Evolutionary conservation across 345 rosid genomes (phyloP).

Genomic region (Anacardium occidentale): DNA sequence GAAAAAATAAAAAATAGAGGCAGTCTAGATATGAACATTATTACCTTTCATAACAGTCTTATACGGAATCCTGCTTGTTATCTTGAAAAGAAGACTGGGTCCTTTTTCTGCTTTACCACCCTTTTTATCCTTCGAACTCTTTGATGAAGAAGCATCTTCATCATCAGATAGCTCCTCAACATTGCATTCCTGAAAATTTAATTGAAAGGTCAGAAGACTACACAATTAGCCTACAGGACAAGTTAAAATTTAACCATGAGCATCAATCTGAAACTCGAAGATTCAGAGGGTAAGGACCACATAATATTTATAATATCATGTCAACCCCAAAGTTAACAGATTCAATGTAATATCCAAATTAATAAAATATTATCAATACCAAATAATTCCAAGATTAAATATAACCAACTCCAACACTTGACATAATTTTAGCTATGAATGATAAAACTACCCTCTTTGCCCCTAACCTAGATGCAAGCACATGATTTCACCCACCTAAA

Average conservation of each 20-base stretch:
- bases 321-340: neutral
- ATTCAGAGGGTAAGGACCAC: neutral
- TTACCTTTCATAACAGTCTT: conserved; percentile 93
- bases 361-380: neutral
- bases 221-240: conserved; percentile 4
- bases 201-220: conserved; percentile 19
- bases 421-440: too few species aligned
- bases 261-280: neutral
- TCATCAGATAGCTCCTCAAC: conserved; percentile 81
- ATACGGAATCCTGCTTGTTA: conserved; percentile 89
- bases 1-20: neutral
- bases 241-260: neutral
- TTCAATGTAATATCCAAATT: neutral
- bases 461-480: too few species aligned
- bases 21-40: neutral
- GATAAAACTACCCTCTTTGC: too few species aligned
- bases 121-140: conserved; percentile 85
- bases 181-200: conserved; percentile 65
- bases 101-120: conserved; percentile 77
- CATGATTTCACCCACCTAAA: too few species aligned
- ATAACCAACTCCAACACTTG: too few species aligned
- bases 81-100: conserved; percentile 67
- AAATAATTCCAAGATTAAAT: neutral
- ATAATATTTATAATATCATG: neutral
- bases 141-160: conserved; percentile 64